A percentile compares a stretch with the other conserved stretches of the same genome.
Conservation (phyloP, 148 eudicot genomes). For the Amaranthus hypochondriacus region DNA sequence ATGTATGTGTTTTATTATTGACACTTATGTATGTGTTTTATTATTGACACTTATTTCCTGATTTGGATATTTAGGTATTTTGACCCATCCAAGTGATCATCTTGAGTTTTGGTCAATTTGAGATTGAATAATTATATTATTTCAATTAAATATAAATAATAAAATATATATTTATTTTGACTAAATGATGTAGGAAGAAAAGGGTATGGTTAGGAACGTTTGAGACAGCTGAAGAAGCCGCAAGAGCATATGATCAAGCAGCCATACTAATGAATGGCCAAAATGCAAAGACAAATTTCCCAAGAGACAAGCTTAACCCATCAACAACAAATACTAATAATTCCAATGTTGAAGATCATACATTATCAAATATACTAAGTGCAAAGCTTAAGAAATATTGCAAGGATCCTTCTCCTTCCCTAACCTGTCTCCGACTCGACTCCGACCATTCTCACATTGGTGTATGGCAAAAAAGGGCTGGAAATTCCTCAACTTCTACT, state of each 20-base stretch:
- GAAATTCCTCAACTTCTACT: constrained; percentile 45
- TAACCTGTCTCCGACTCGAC: constrained; percentile 83
- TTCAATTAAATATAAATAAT: no score
- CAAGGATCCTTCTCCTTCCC: constrained; percentile 70
- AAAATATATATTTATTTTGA: no score
- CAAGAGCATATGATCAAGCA: constrained; percentile 86
- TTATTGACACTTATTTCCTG: no score
- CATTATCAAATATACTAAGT: constrained; percentile 44
- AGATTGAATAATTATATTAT: no score
- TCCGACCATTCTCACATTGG: constrained; percentile 75
- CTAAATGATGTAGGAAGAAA: constrained; percentile 45
- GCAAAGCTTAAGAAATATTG: constrained; percentile 63
- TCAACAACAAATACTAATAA: not conserved
- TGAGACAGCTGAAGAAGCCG: constrained; percentile 94
- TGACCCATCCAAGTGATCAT: no score
- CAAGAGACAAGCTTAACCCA: constrained; percentile 16
- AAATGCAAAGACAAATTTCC: constrained; percentile 84
- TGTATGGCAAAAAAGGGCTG: constrained; percentile 87
- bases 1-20: no score
- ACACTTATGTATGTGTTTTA: no score
- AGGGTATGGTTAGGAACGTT: constrained; percentile 92
- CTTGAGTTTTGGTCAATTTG: no score
- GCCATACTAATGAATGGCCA: constrained; percentile 83
- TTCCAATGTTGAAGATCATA: constrained; percentile 10
- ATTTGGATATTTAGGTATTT: no score